phyloP scores from a whole-genome alignment of 1,284 basidiomycete genomes.

The Moniliophthora roreri region DNA sequence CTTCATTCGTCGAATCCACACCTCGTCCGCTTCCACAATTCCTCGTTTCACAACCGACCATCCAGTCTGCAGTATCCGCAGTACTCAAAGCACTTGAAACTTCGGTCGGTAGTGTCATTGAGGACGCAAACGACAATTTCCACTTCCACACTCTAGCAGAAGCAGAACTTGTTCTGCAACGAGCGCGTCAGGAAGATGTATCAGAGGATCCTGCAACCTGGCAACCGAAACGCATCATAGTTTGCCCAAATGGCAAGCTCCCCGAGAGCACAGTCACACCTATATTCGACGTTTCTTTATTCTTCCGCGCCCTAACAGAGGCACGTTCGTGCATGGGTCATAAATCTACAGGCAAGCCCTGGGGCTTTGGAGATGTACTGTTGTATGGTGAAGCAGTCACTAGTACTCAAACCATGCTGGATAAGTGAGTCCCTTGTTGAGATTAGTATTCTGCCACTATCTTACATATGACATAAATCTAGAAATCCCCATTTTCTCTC shows the following conservation, averaged over 20 bases:
- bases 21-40: constrained; percentile 53
- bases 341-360: constrained; percentile 27
- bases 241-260: constrained; percentile 40
- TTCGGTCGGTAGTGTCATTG: constrained; percentile 32
- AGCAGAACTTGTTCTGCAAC: constrained; percentile 32
- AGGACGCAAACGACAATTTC: constrained; percentile 72
- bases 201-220: constrained; percentile 27
- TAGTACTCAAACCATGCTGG: constrained; percentile 94
- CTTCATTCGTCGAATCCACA: constrained; percentile 25
- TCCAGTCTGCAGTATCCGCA: constrained; percentile 33
- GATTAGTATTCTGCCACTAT: neutral
- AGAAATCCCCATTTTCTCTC: constrained; percentile 82
- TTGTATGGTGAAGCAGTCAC: constrained; percentile 90
- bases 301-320: constrained; percentile 42
- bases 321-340: constrained; percentile 24
- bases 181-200: constrained; percentile 31
- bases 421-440: constrained; percentile 62
- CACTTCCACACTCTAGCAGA: constrained; percentile 47
- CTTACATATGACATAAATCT: constrained; percentile 6
- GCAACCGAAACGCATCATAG: constrained; percentile 53
- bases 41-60: constrained; percentile 40
- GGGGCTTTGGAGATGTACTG: constrained; percentile 75
- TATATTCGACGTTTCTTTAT: constrained; percentile 52
- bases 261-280: constrained; percentile 50
- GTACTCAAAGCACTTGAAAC: constrained; percentile 38